Percentiles rank a stretch among this genome's conserved stretches.
Evolutionary conservation across 2,329 filamentous ascomycete genomes (phyloP).

Genomic region (Chaetomium globosum): DNA sequence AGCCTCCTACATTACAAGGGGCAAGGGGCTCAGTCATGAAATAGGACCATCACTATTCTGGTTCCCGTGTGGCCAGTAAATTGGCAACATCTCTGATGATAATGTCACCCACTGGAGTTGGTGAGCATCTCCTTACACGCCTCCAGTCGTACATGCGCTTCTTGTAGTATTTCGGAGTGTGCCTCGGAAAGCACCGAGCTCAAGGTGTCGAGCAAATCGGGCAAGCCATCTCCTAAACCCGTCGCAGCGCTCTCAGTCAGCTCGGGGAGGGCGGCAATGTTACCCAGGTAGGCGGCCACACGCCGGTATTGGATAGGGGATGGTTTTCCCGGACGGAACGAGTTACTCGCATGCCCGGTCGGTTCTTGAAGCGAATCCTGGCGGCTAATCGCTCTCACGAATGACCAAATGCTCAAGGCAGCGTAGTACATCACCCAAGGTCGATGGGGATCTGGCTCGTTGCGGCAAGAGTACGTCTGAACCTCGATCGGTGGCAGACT

Average conservation of each 20-base stretch:
- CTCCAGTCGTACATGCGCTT: conserved; percentile 70
- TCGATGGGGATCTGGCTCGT: conserved; percentile 79
- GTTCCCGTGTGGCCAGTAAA: background rate
- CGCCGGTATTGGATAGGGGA: conserved; percentile 40
- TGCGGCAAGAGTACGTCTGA: conserved; percentile 68
- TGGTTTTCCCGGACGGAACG: conserved; percentile 47
- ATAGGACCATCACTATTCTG: too few relatives aligned
- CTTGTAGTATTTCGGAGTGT: conserved; percentile 70
- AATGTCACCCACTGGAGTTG: conserved; percentile 8
- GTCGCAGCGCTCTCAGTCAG: conserved; percentile 68
- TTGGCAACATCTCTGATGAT: background rate
- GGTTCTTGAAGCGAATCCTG: conserved; percentile 52
- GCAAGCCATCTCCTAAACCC: conserved; percentile 62
- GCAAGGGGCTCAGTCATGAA: too few relatives aligned
- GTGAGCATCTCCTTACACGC: conserved; percentile 64
- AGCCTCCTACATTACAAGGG: too few relatives aligned
- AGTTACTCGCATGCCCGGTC: conserved; percentile 56
- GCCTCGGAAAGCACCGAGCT: conserved; percentile 49
- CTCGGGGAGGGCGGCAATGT: conserved; percentile 69
- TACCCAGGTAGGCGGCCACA: conserved; percentile 54
- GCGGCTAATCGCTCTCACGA: conserved; percentile 76
- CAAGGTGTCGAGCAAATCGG: conserved; percentile 51
- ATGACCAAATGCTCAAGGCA: conserved; percentile 82
- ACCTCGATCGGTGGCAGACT: conserved; percentile 44
- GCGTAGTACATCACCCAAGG: conserved; percentile 93